These are phyloP conservation scores for Phascolomyces articulosus DNA, from an alignment of 371 early-diverging fungal species.

Conservation along the genomic window DNA sequence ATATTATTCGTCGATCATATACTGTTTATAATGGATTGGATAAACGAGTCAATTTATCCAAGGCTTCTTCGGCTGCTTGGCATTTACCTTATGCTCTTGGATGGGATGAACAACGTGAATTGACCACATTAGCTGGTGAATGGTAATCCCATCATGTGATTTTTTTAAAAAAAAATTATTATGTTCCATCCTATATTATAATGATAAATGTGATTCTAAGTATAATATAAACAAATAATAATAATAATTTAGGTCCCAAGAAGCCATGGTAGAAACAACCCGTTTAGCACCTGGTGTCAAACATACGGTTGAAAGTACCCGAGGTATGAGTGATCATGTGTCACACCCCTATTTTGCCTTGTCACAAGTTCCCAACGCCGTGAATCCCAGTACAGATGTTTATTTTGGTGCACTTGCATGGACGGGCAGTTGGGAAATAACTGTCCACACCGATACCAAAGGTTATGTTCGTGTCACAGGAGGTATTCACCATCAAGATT, in stretches of 20 bases:
- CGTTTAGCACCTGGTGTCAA: slow-evolving; percentile 24
- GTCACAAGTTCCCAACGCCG: slow-evolving; percentile 11
- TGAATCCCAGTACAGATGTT: slow-evolving; percentile 15
- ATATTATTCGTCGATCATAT: slow-evolving; percentile 28
- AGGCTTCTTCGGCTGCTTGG: slow-evolving; percentile 38
- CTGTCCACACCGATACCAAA: slow-evolving; percentile 21
- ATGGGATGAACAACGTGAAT: slow-evolving; percentile 16
- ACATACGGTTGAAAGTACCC: slow-evolving; percentile 25
- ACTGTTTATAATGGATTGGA: slow-evolving; percentile 18
- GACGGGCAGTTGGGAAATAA: slow-evolving; percentile 45
- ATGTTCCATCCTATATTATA: no score
- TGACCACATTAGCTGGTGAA: slow-evolving; percentile 36
- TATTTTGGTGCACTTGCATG: slow-evolving; percentile 47
- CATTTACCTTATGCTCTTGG: slow-evolving; percentile 26
- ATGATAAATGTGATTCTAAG: no score
- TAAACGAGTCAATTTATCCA: slow-evolving; percentile 17
- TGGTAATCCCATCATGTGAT: slow-evolving; percentile 23
- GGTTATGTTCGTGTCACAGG: slow-evolving; percentile 31
- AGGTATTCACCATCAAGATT: slow-evolving; percentile 38
- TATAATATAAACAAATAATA: no score
- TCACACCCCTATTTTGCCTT: slow-evolving; percentile 45
- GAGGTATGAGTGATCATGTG: slow-evolving; percentile 36
- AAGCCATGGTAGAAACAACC: slow-evolving; percentile 32
- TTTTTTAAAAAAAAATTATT: neutral
- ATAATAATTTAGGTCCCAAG: slow-evolving; percentile 14